Percentiles rank a stretch among this genome's conserved stretches.
These are phyloP conservation scores for Discostella pseudostelligera DNA, from an alignment of 108 stramenopile species.

Conservation along the genomic window DNA sequence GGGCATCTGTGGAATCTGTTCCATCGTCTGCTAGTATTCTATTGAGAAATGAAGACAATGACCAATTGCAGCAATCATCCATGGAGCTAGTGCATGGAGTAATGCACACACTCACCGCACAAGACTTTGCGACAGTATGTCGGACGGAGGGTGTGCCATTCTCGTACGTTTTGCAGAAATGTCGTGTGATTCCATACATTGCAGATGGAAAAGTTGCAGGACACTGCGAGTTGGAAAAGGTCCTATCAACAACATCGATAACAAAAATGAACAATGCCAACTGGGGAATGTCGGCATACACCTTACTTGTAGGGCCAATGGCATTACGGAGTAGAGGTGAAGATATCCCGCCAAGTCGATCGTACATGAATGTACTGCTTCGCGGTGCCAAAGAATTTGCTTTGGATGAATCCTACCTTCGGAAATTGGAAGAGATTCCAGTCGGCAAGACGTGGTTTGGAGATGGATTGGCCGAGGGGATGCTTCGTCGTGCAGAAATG, in stretches of 20 bases:
- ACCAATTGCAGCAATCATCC: too few relatives aligned
- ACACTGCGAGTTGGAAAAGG: slow-evolving; percentile 2
- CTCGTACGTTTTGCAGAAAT: slow-evolving; percentile 60
- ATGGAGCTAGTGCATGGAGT: slow-evolving; percentile 63
- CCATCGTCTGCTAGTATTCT: slow-evolving; percentile 2
- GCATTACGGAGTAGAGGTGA: slow-evolving; percentile 13
- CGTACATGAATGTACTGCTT: slow-evolving; percentile 64
- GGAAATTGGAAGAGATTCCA: slow-evolving; percentile 33
- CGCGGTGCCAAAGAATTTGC: slow-evolving; percentile 62
- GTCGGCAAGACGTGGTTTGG: slow-evolving; percentile 40
- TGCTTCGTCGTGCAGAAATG: slow-evolving; percentile 23
- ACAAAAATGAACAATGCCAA: slow-evolving; percentile 4
- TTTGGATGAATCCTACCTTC: slow-evolving; percentile 59
- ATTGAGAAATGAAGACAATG: not conserved
- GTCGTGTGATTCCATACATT: slow-evolving; percentile 56
- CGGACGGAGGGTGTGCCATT: slow-evolving; percentile 76
- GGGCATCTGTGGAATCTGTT: slow-evolving; percentile 54
- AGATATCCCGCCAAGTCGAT: slow-evolving; percentile 59
- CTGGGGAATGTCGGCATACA: slow-evolving; percentile 49
- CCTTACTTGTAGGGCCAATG: slow-evolving; percentile 42
- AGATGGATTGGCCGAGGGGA: slow-evolving; percentile 39
- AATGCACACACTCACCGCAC: slow-evolving; percentile 61
- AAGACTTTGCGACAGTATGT: slow-evolving; percentile 66
- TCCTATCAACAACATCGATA: slow-evolving; percentile 7
- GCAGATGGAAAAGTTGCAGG: slow-evolving; percentile 56